Conservation (phyloP, 768 basidiomycete species). For the Nevesoporus exiguus region DNA sequence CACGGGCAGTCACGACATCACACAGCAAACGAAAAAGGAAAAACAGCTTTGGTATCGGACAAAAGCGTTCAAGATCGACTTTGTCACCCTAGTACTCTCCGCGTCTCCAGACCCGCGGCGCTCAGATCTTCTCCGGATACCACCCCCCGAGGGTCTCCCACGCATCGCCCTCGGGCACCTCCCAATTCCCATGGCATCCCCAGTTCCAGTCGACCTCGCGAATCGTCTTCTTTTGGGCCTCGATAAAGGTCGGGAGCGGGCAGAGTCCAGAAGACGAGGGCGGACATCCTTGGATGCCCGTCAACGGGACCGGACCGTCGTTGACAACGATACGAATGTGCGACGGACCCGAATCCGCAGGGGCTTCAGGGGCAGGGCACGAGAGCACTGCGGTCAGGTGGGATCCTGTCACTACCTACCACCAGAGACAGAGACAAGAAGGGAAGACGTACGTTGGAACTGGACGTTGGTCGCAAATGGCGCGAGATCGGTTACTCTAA, state of each 20-base stretch:
- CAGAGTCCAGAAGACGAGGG: constrained; percentile 64
- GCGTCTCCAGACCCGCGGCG: no score
- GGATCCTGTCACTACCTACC: neutral
- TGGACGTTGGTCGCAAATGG: constrained; percentile 89
- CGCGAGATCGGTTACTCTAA: constrained; percentile 71
- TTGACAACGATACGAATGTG: constrained; percentile 86
- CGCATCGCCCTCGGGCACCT: constrained; percentile 54
- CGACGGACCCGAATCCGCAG: constrained; percentile 24
- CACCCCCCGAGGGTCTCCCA: constrained; percentile 57
- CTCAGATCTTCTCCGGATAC: constrained; percentile 15
- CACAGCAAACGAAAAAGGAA: no score
- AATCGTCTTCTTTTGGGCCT: constrained; percentile 64
- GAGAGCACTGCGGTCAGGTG: constrained; percentile 48
- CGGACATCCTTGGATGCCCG: constrained; percentile 71
- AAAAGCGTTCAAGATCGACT: no score
- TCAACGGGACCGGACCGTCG: constrained; percentile 81
- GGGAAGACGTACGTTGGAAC: constrained; percentile 67
- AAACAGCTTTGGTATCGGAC: no score
- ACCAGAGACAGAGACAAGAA: constrained; percentile 21
- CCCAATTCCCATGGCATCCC: constrained; percentile 78
- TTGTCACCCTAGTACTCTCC: no score
- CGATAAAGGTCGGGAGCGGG: constrained; percentile 66
- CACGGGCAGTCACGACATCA: no score
- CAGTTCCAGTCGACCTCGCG: constrained; percentile 66
- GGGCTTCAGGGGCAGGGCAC: constrained; percentile 34